Evolutionary conservation across 2,329 filamentous ascomycete genomes (phyloP), one percentile per base, ranked within the genome.

Genomic region (Elsinoe necatrix): DNA sequence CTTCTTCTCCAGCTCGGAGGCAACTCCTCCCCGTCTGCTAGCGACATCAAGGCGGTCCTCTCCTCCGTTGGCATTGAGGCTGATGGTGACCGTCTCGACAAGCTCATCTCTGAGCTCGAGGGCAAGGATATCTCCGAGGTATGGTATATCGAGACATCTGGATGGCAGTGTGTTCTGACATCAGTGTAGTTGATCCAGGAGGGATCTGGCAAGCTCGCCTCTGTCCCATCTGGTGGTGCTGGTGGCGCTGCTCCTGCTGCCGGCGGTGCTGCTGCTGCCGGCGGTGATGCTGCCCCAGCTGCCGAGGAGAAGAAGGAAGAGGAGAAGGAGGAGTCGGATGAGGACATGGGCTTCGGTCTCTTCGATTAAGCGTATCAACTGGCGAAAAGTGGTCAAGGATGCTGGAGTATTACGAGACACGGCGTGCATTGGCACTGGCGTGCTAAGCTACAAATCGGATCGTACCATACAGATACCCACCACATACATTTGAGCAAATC

Each of bases 61-160:
- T 83, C 84, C 71, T 88, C 92, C 67, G 93, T 97, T 72, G 93
- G 93, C 70, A 90, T 96, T 66, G 93, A 98, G 80, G 87, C 88
- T 67, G 93, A 97, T 69, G 75, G 80, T 62, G 89, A 93, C 63
- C 92, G 93, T 72, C 84, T 97, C 68, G 75, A 84, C 65, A 86
- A 85, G 76, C 87, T 98, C 75, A 77, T 98, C 75, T 80, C 83
- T 66, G 93, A 98, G 86, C 87, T 95, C 65, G 72, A 91, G 75
- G 89, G 83, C 85, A 95, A 95, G 79, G 77, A 84, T 80, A 84
- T 98, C 82, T 85, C 91, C 77, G 84, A 95, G 83, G 91, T 95
- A 81, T 51, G 50, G 48, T 20, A 51, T 27, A 37, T 16, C 21
- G 41, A 56, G 31, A 11, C 27, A 29, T 45, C 20, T 8, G 50